These are phyloP conservation scores for Zopfia rhizophila DNA, from an alignment of 2,329 filamentous ascomycete genomes.

Conservation along the genomic window DNA sequence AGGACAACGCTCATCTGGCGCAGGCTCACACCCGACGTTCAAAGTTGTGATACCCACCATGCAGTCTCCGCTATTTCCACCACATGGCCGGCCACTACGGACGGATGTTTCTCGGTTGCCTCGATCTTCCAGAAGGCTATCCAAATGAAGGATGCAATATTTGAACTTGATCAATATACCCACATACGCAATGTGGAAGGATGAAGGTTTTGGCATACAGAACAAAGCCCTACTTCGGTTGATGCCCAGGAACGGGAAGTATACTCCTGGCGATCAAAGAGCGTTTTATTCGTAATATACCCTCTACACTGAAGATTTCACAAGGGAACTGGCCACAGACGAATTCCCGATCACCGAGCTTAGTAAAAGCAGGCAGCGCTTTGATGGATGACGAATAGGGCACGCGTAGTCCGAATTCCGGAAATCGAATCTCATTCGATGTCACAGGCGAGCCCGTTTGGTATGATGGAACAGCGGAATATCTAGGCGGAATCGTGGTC, in stretches of 20 bases:
- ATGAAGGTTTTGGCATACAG: conserved; percentile 77
- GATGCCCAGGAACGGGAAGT: conserved; percentile 50
- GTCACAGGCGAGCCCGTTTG: conserved; percentile 73
- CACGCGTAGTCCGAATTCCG: conserved; percentile 66
- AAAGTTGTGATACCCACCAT: conserved; percentile 64
- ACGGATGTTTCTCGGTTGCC: conserved; percentile 67
- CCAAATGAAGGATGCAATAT: conserved; percentile 78
- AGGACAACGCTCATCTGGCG: conserved; percentile 37
- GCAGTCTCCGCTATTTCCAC: conserved; percentile 71
- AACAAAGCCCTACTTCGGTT: conserved; percentile 70
- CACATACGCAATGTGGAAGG: conserved; percentile 83
- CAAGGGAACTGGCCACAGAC: conserved; percentile 63
- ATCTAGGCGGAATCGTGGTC: conserved; percentile 76
- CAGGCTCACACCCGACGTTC: conserved; percentile 48
- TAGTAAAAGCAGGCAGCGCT: conserved; percentile 69
- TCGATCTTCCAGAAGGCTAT: conserved; percentile 78
- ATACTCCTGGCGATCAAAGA: conserved; percentile 49
- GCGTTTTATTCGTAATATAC: conserved; percentile 70
- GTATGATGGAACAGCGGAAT: conserved; percentile 75
- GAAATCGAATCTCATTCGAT: conserved; percentile 69
- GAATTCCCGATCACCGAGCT: conserved; percentile 76
- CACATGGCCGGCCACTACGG: conserved; percentile 71
- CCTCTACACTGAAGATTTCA: conserved; percentile 74
- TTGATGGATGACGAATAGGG: conserved; percentile 70
- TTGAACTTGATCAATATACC: conserved; percentile 79